phyloP scores from a whole-genome alignment of 371 early-diverging fungal species.

The Sporodiniella umbellata region DNA sequence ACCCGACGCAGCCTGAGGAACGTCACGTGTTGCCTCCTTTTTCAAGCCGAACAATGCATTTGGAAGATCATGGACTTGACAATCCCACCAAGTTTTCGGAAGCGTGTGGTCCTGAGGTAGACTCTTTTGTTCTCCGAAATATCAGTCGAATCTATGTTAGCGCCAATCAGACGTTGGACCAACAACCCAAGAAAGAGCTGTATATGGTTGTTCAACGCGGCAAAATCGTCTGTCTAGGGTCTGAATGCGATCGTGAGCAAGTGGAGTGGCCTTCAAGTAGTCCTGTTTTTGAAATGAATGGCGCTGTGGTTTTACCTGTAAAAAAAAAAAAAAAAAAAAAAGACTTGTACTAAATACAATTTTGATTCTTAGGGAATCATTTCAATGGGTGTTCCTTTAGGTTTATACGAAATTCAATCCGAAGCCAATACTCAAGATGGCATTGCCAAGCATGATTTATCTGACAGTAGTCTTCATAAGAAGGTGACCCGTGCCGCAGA shows the following conservation, averaged over 20 bases:
- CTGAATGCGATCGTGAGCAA: constrained; percentile 38
- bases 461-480: constrained; percentile 22
- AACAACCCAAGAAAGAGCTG: constrained; percentile 10
- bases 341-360: not conserved
- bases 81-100: constrained; percentile 25
- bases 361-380: constrained; percentile 58
- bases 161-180: constrained; percentile 8
- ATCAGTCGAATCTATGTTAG: constrained; percentile 43
- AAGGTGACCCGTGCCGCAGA: constrained; percentile 51
- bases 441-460: constrained; percentile 29
- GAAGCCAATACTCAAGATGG: constrained; percentile 60
- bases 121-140: constrained; percentile 49
- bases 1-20: not conserved
- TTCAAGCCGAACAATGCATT: constrained; percentile 24
- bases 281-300: constrained; percentile 46
- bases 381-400: constrained; percentile 49
- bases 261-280: constrained; percentile 34
- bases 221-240: constrained; percentile 50
- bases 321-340: not conserved
- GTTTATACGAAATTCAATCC: constrained; percentile 54
- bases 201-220: constrained; percentile 53
- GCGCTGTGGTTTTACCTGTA: constrained; percentile 44
- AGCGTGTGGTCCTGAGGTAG: constrained; percentile 20
- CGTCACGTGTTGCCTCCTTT: constrained; percentile 24
- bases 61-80: constrained; percentile 41